phyloP scores from a whole-genome alignment of 129 eudicot genomes.

The Flaveria bidentis region DNA sequence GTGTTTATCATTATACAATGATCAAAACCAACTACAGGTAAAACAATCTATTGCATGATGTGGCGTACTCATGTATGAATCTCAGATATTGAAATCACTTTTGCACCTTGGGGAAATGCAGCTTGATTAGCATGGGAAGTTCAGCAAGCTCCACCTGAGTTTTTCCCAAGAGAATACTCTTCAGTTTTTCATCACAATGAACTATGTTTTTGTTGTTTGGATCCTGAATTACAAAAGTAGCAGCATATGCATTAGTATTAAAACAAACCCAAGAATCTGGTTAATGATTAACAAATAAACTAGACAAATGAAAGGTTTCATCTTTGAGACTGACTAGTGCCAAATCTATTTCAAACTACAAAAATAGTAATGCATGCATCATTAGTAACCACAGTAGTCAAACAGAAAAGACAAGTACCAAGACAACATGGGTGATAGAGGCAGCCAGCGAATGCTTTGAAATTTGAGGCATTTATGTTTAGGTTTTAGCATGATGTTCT shows the following conservation, averaged over 20 bases:
- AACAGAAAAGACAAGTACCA: background rate
- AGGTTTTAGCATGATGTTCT: background rate
- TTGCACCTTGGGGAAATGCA: conserved; percentile 80
- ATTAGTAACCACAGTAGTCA: background rate
- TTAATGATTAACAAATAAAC: background rate
- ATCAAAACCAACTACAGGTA: background rate
- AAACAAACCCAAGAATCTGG: background rate
- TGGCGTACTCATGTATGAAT: background rate
- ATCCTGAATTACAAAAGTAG: conserved; percentile 56
- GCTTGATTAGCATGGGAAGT: conserved; percentile 80
- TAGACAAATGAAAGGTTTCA: background rate
- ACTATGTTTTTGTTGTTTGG: conserved; percentile 79
- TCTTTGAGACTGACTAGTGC: background rate
- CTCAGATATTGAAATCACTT: conserved; percentile 41
- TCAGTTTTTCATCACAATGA: conserved; percentile 88
- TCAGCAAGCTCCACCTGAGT: conserved; percentile 76
- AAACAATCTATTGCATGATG: conserved; percentile 8
- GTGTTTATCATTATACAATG: background rate
- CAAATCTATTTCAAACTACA: background rate
- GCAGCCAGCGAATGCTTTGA: background rate
- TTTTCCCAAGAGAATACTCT: conserved; percentile 82
- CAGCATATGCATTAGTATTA: conserved; percentile 3
- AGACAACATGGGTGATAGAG: background rate
- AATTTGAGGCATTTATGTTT: background rate
- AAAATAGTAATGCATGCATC: background rate